Evolutionary conservation across 345 rosid genomes (phyloP).

Genomic region (Trapa bicornis): DNA sequence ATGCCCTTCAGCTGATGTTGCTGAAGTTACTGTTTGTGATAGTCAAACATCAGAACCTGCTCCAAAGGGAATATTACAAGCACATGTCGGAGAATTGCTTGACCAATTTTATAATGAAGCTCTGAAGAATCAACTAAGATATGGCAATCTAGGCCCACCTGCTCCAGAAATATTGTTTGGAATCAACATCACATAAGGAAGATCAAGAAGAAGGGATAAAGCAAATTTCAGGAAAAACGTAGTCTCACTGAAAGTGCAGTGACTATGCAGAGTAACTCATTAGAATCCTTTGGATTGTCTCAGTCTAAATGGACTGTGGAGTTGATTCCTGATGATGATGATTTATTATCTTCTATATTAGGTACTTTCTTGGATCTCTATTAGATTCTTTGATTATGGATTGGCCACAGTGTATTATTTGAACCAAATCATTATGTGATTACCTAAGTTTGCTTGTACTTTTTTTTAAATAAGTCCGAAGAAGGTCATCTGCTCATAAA

Average conservation of each 20-base stretch:
- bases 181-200: conserved; percentile 56
- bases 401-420: background rate
- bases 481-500: conserved; percentile 50
- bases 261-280: conserved; percentile 51
- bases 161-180: conserved; percentile 72
- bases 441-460: background rate
- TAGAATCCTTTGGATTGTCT: conserved; percentile 53
- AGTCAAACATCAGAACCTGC: conserved; percentile 26
- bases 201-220: conserved; percentile 23
- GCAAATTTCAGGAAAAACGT: conserved; percentile 54
- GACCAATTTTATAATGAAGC: conserved; percentile 23
- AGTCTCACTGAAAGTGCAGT: conserved; percentile 62
- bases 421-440: background rate
- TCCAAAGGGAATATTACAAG: conserved; percentile 26
- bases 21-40: conserved; percentile 18
- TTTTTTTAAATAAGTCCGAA: conserved; percentile 46
- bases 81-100: conserved; percentile 16
- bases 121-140: too few species aligned
- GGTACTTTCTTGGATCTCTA: conserved; percentile 30
- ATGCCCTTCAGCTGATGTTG: conserved; percentile 15
- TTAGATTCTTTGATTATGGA: background rate
- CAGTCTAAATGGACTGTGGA: conserved; percentile 42
- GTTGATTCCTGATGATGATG: conserved; percentile 89
- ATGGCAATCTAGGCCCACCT: conserved; percentile 32
- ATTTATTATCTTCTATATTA: conserved; percentile 84